Evolutionary conservation across 352 stramenopile genomes (phyloP), one percentile per base, ranked within the genome.

Genomic region (Phytophthora sp.): DNA sequence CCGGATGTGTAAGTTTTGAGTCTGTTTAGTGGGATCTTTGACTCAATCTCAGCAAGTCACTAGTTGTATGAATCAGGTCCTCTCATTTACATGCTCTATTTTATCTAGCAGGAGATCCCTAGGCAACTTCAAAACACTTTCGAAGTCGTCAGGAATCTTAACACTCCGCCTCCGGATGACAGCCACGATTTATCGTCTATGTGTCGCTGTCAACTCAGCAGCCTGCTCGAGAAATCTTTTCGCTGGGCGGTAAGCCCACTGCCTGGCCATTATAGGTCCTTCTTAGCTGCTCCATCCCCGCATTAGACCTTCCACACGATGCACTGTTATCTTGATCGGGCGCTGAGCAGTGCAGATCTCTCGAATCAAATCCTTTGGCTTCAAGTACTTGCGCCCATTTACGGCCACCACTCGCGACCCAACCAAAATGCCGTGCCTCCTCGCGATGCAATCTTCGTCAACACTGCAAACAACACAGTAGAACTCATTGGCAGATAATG

Each of bases 231-330:
- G 26, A 46, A 62, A 18, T n/a, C n/a, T n/a, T n/a, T n/a, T n/a
- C n/a, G n/a, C n/a, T n/a, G n/a, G n/a, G n/a, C n/a, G n/a, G n/a
- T n/a, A n/a, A n/a, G n/a, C n/a, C n/a, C n/a, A n/a, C n/a, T n/a
- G n/a, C n/a, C n/a, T n/a, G 24, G 18, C 21, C 7, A 32, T 4
- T 12, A 37, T 58, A 57, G 30, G 18, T 41, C 7, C 18, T 32
- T 9, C 31, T 53, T 37, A 64, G 13, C 35, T 60, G 24, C 50
- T 82, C 84, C 84, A 91, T 5, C 75, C 84, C 43, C 81, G 74
- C 82, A 91, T 93, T 15, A 93, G 71, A 0, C 82, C 82, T 69
- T 93, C 82, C n/a, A 93, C 82, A 12, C 83, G 85, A 64, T 88
- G 83, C 41, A 94, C 74, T 21, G 70, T 88, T 52, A 94, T 72